Evolutionary conservation across 768 basidiomycete species (phyloP).

Genomic region (Boletus subparvulus): DNA sequence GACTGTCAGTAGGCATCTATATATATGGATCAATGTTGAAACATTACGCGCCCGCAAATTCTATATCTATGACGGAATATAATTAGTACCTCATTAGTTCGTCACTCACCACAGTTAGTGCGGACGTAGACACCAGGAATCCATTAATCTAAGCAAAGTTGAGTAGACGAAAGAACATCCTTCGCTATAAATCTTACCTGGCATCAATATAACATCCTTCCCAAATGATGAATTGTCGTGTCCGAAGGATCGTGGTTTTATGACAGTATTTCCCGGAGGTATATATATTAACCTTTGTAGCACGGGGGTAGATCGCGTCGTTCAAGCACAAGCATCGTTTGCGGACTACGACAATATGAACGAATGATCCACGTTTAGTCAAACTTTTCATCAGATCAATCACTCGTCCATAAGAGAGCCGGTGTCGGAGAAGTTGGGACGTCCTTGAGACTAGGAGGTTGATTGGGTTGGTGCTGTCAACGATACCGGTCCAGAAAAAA

Average conservation of each 20-base stretch:
- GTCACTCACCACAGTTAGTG: background rate
- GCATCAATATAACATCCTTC: background rate
- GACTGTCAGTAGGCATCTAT: background rate
- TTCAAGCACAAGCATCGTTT: background rate
- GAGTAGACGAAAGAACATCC: background rate
- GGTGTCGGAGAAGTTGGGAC: background rate
- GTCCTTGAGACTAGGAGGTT: background rate
- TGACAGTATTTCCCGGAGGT: background rate
- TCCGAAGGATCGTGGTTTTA: background rate
- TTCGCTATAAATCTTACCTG: background rate
- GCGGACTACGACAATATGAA: background rate
- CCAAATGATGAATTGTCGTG: background rate
- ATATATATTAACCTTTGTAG: background rate
- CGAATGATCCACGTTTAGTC: background rate
- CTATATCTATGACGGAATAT: background rate
- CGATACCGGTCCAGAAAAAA: background rate
- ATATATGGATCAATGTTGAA: background rate
- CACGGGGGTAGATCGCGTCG: background rate
- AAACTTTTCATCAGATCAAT: background rate
- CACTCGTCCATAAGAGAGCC: background rate
- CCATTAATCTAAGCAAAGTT: background rate
- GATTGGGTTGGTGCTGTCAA: background rate
- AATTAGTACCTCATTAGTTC: background rate
- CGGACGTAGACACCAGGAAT: background rate
- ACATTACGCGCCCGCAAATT: background rate